phyloP scores from a whole-genome alignment of 768 basidiomycete species.

The Boletus coccyginus region DNA sequence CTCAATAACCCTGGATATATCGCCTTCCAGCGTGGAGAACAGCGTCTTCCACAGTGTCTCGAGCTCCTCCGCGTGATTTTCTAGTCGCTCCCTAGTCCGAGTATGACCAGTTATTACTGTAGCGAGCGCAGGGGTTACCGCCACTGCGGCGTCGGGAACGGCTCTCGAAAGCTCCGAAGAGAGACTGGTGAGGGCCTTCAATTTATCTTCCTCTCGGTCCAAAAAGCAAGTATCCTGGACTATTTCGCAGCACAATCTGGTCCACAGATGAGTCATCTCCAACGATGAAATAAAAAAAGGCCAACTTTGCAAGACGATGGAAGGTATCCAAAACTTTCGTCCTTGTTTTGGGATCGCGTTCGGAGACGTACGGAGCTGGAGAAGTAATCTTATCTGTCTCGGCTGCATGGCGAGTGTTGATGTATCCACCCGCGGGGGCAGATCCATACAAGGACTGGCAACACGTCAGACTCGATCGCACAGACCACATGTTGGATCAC shows the following conservation, averaged over 20 bases:
- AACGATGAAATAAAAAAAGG: slow-evolving; percentile 6
- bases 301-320: slow-evolving; percentile 37
- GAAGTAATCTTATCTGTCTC: slow-evolving; percentile 7
- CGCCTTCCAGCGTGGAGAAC: slow-evolving; percentile 40
- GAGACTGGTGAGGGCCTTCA: slow-evolving; percentile 48
- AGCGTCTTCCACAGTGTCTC: slow-evolving; percentile 45
- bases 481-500: slow-evolving; percentile 8
- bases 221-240: slow-evolving; percentile 42
- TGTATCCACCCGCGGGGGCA: slow-evolving; percentile 1
- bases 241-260: slow-evolving; percentile 45
- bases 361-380: neutral
- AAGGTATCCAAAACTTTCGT: slow-evolving; percentile 32
- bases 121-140: slow-evolving; percentile 45
- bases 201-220: slow-evolving; percentile 45
- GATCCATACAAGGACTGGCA: slow-evolving; percentile 14
- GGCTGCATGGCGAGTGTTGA: slow-evolving; percentile 1
- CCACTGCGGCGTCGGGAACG: slow-evolving; percentile 39
- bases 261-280: slow-evolving; percentile 10
- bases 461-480: slow-evolving; percentile 9
- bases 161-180: slow-evolving; percentile 46
- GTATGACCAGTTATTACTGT: slow-evolving; percentile 42
- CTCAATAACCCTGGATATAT: slow-evolving; percentile 40
- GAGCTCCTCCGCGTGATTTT: slow-evolving; percentile 39
- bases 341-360: slow-evolving; percentile 3
- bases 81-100: slow-evolving; percentile 41